Base-by-base conservation (phyloP, 2,329 filamentous ascomycete genomes). In the Hymenoscyphus fructigenus region DNA sequence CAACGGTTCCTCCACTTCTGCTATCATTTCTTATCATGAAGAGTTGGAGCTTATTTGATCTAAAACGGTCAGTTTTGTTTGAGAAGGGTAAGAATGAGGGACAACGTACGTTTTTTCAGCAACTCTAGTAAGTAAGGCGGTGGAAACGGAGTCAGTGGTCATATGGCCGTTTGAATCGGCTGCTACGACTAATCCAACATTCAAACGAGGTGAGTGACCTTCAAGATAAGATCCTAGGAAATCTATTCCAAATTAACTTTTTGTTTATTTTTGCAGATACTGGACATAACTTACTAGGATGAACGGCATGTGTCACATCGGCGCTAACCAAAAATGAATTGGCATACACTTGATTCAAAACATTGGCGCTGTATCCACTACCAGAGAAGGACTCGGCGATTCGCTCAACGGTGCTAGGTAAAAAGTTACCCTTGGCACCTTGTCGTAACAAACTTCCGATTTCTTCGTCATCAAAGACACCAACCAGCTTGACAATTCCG, bases 21-120 rank as follows among this genome's bases (percentile, higher is more conserved):
- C 85, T 90, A 78, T 98, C 95, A 76, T 98, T 99, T 64, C 95
- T 83, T 76, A 98, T 98, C 83, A 96, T 93, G 83, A 98, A 98
- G 5, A 91, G 82, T 79, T 98, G 95, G 62, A 96, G 83, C 58
- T 84, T 86, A 64, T 86, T 87, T 60, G 82, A 91, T 67, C 83
- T 85, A 32, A 32, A 32, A n/a, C 5, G 17, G 3, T n/a, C 7
- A n/a, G 41, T 5, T 44, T n/a, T 1, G 2, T 14, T 41, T 6
- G 5, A 44, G 20, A 44, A 44, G 41, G 17, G n/a, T 7, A 17
- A 41, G 9, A 41, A 41, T 12, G 17, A 50, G 20, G n/a, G n/a
- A 23, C 17, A 2, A 44, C 20, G 23, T 23, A 50, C 44, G 44
- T 50, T 65, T 91, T 88, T 70, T 93, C 88, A 7, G 92, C 93